Percentiles rank a stretch among this genome's conserved stretches.
Evolutionary conservation across 768 basidiomycete species (phyloP).

Genomic region (Russula dissimulans): DNA sequence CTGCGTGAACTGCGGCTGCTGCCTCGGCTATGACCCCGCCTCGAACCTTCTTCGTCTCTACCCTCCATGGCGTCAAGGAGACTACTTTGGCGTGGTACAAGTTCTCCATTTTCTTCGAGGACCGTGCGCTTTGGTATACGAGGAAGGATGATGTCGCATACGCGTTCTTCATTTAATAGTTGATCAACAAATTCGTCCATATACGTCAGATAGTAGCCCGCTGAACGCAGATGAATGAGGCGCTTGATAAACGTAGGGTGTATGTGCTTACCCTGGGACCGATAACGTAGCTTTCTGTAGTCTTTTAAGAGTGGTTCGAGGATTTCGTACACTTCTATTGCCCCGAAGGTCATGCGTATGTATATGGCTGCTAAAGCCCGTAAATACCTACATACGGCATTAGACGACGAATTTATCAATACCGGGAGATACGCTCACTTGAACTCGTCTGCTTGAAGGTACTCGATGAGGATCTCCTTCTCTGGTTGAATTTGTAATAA

Average conservation of each 20-base stretch:
- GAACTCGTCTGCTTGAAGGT: conserved; percentile 94
- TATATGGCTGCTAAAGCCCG: conserved; percentile 91
- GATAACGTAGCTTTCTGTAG: conserved; percentile 77
- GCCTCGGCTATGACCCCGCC: conserved; percentile 35
- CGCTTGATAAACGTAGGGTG: not conserved
- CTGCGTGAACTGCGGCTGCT: conserved; percentile 29
- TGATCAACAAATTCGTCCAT: conserved; percentile 90
- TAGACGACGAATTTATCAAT: not conserved
- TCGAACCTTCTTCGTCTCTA: conserved; percentile 39
- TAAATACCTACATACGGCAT: conserved; percentile 56
- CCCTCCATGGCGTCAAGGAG: conserved; percentile 86
- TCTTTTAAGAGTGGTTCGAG: conserved; percentile 94
- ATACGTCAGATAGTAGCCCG: conserved; percentile 74
- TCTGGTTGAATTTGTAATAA: conserved; percentile 95
- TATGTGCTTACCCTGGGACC: conserved; percentile 60
- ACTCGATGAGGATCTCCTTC: conserved; percentile 94
- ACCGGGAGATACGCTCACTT: conserved; percentile 51
- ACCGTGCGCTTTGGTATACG: conserved; percentile 77
- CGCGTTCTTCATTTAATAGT: conserved; percentile 79
- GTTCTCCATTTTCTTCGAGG: conserved; percentile 86
- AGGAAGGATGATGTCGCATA: conserved; percentile 94
- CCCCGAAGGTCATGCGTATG: conserved; percentile 86
- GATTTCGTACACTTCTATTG: conserved; percentile 85
- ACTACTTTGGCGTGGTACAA: conserved; percentile 76
- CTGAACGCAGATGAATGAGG: conserved; percentile 32